A percentile compares a stretch with the other conserved stretches of the same genome.
Evolutionary conservation across 2,329 filamentous ascomycete genomes (phyloP).

Genomic region (Aspergillus ustus): DNA sequence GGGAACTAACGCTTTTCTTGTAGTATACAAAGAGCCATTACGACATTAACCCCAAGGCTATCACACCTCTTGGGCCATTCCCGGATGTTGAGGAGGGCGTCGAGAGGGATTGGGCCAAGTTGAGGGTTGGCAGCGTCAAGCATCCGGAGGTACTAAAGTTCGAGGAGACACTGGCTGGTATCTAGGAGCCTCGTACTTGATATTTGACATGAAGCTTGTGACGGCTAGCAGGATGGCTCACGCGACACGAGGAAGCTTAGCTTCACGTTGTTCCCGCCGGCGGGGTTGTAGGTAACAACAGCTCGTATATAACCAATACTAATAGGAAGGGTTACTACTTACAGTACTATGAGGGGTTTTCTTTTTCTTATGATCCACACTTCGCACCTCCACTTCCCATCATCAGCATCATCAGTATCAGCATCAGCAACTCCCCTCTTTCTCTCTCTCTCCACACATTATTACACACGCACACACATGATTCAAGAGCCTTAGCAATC

Average conservation of each 20-base stretch:
- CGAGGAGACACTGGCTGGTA: constrained; percentile 7
- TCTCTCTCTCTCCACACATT: neutral
- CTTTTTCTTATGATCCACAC: neutral
- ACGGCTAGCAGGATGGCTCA: too few species aligned
- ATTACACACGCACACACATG: neutral
- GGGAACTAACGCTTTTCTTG: constrained; percentile 1
- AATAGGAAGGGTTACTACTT: too few species aligned
- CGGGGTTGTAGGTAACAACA: neutral
- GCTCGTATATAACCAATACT: neutral
- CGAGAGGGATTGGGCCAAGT: constrained; percentile 53
- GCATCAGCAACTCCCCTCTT: neutral
- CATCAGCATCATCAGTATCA: neutral
- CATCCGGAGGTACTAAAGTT: constrained; percentile 17
- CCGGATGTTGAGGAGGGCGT: constrained; percentile 61
- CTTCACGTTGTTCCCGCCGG: too few species aligned
- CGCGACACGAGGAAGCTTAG: too few species aligned
- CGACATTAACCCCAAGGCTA: constrained; percentile 64
- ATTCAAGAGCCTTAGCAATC: neutral
- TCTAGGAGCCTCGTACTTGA: neutral
- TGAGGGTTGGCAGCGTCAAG: constrained; percentile 40
- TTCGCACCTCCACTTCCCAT: neutral
- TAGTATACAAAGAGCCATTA: constrained; percentile 62
- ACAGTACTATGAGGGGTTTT: neutral
- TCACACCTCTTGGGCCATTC: constrained; percentile 66
- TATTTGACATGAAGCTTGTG: neutral